These are phyloP conservation scores for Brassica hybrid DNA, from an alignment of 441 rosid species.

Conservation along the genomic window DNA sequence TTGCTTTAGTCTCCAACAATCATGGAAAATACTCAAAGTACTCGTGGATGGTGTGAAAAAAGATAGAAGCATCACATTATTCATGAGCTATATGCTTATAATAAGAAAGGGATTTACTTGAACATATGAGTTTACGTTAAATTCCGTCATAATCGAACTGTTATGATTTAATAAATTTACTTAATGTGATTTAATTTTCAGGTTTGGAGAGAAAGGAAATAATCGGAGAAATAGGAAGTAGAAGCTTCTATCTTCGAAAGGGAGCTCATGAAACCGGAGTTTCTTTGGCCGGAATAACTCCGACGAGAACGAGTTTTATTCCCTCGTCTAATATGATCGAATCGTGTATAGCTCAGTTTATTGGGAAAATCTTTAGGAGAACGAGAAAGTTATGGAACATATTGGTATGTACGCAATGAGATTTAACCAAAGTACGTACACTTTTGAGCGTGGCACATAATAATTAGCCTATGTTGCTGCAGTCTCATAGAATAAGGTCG, in stretches of 20 bases:
- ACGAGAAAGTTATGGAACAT: constrained; percentile 65
- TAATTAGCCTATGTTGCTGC: constrained; percentile 27
- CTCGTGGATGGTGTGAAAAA: constrained; percentile 10
- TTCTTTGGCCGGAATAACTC: constrained; percentile 24
- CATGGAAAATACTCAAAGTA: constrained; percentile 3
- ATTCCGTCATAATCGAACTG: not conserved
- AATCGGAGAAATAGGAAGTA: constrained; percentile 74
- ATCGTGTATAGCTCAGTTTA: constrained; percentile 52
- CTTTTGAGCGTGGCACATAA: constrained; percentile 20
- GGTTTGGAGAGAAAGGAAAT: constrained; percentile 70
- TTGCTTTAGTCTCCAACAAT: not conserved
- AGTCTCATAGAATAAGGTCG: not conserved
- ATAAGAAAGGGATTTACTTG: not conserved
- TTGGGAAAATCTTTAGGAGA: constrained; percentile 65
- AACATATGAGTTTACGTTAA: not conserved
- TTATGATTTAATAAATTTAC: not conserved
- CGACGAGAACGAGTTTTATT: constrained; percentile 25
- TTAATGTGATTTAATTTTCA: constrained; percentile 26
- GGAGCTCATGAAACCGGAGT: constrained; percentile 34
- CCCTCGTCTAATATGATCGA: constrained; percentile 47
- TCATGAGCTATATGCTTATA: not conserved
- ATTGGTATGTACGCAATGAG: constrained; percentile 58
- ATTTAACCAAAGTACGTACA: constrained; percentile 10
- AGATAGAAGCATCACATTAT: no score
- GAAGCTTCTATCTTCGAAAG: constrained; percentile 79